Evolutionary conservation across 2,329 filamentous ascomycete genomes (phyloP).

Genomic region (Neospermospora avenae): DNA sequence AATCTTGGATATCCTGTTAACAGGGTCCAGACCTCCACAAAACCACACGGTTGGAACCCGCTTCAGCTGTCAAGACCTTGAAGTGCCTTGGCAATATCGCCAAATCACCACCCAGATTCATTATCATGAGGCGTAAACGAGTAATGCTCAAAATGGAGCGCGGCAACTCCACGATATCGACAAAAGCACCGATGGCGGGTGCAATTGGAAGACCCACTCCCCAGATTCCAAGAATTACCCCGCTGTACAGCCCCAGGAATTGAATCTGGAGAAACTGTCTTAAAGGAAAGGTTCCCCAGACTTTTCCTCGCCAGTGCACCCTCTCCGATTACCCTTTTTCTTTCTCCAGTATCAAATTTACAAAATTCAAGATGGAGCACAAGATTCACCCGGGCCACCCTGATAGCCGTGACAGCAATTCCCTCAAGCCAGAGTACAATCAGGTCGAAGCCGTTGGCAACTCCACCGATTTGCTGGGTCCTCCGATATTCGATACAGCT

Average conservation of each 20-base stretch:
- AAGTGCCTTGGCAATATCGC: background rate
- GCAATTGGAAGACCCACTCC: background rate
- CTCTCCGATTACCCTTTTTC: background rate
- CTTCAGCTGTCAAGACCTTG: background rate
- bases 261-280: background rate
- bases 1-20: background rate
- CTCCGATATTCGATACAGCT: conserved; percentile 2
- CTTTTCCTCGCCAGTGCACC: background rate
- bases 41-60: background rate
- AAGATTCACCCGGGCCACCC: background rate
- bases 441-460: background rate
- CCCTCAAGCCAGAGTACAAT: background rate
- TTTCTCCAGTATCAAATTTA: background rate
- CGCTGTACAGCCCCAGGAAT: background rate
- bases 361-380: background rate
- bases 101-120: background rate
- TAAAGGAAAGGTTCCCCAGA: background rate
- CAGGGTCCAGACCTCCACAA: background rate
- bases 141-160: background rate
- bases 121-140: background rate
- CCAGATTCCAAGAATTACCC: conserved; percentile 4
- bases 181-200: background rate
- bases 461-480: background rate
- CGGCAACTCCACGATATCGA: background rate
- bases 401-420: background rate